phyloP scores from a whole-genome alignment of 768 basidiomycete genomes.

The Hemileccinum impolitum region DNA sequence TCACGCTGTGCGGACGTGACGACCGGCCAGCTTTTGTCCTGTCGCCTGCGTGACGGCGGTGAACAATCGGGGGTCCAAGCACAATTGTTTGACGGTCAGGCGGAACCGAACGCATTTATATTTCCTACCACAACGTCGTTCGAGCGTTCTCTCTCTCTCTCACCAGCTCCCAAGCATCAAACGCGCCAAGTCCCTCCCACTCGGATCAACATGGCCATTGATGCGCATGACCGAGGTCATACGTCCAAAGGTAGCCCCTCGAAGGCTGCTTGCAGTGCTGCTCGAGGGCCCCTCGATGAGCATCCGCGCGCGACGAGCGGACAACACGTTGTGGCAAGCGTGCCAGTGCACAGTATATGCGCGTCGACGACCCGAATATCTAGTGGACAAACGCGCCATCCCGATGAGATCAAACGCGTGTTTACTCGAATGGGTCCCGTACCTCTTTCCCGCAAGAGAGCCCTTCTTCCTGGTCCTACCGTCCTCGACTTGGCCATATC shows the following conservation, averaged over 20 bases:
- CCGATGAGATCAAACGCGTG: not conserved
- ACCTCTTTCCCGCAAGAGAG: not conserved
- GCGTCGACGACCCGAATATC: not conserved
- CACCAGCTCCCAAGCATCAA: not conserved
- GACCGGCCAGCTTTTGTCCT: constrained; percentile 1
- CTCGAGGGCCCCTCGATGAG: not conserved
- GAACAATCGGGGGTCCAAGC: constrained; percentile 1
- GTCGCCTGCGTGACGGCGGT: not conserved
- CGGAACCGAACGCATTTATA: not conserved
- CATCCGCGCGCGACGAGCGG: not conserved
- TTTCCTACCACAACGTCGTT: not conserved
- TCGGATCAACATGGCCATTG: not conserved
- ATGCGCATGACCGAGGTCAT: not conserved
- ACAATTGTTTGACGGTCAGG: not conserved
- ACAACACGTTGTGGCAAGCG: not conserved
- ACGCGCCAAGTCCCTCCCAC: not conserved
- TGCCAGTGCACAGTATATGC: constrained; percentile 10
- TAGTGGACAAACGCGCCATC: not conserved
- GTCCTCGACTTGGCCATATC: not conserved
- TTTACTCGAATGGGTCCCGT: not conserved
- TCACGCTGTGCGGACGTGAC: not conserved
- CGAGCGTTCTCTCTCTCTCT: not conserved
- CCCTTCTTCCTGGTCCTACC: not conserved
- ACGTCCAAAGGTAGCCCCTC: not conserved
- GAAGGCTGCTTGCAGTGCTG: not conserved